Evolutionary conservation across 257 asterid genomes (phyloP), one percentile per base, ranked within the genome.

Genomic region (Solanum arcanum): DNA sequence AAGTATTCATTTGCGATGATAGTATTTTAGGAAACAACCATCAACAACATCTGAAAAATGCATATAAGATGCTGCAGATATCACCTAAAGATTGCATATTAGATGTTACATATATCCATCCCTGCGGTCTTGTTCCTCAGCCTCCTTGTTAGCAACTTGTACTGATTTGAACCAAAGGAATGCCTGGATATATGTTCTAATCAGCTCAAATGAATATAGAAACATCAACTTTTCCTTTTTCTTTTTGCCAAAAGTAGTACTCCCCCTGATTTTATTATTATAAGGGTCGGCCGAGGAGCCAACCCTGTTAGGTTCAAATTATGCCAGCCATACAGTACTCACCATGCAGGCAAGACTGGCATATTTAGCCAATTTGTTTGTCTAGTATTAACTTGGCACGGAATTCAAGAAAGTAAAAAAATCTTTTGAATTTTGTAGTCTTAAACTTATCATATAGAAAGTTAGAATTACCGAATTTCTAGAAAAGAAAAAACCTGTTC

Each of bases 141-240:
- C 98, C 88, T 97, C 98, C 93, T 94, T 94, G 84, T 95, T 97
- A 41, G 99, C 99, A 84, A 86, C 93, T 92, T 95, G 92, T 52
- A 97, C 99, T 11, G 99, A 94, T 92, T 95, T 97, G 94, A 72
- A 97, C 99, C 99, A 97, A 68, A 95, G 98, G 89, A 91, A 97
- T 69, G 95, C 99, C 99, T 97, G 95, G 78, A 89, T 88, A 83
- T 31, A 83, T 69, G 64, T 76, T 68, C 49, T 25, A 66, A 83
- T 89, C 41, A 90, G 87, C 64, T 78, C 23, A 23, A 52, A 86
- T 7, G 59, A 83, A 68, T 33, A 69, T 59, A 66, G 15, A 42
- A 89, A 8, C 25, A 64, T 84, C 75, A 14, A 7, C 42, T 47
- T 68, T 66, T 68, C 75, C 29, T 68, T 6, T 27, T 68, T 35